Base-by-base conservation (phyloP, 2,329 filamentous ascomycete genomes). In the Pleurostoma richardsiae region DNA sequence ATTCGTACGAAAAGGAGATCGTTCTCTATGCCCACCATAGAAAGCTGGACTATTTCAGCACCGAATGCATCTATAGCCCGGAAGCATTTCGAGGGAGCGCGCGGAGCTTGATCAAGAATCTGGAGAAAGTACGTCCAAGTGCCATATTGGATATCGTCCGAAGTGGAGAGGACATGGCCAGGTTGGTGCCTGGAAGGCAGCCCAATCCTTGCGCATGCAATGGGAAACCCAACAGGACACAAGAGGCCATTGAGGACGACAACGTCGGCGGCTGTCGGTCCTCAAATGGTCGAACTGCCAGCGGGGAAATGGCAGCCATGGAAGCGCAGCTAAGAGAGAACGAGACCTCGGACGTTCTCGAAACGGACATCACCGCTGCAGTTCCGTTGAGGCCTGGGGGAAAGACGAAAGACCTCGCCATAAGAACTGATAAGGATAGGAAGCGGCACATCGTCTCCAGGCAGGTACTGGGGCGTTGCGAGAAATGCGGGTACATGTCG, bases 1-100 rank as follows among this genome's bases (percentile, higher is more conserved):
- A 97, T 64, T 91, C 92, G 2, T 99, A 97, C 62, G 94, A 99
- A 64, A 99, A 99, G 70, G 94, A 99, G 64, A 99, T 99, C 55
- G 94, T 99, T 19, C 76, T 99, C 5, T 99, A 99, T 63, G 94
- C 94, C 4, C 89, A 97, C 62, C 90, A 99, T 72, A 95, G 94
- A 68, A 91, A 91, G 65, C 76, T 99, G 53, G 91, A 97, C 63
- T 99, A 99, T 69, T 99, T 99, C 69, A 96, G 85, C 59, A 99
- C 94, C 0, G 94, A 99, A 69, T 99, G 94, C 73, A 90, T 99
- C 50, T 99, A 99, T 72, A 96, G 90, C 45, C 94, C 94, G 0
- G 94, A 99, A 67, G 94, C 94, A 3, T 99, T 99, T 62, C 80
- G 94, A 49, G 94, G 94, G 3, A 96, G 89, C 55, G 94, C 94